Evolutionary conservation across 805 yeast genomes (phyloP).

Genomic region (Saccharomycopsis lassenensis): DNA sequence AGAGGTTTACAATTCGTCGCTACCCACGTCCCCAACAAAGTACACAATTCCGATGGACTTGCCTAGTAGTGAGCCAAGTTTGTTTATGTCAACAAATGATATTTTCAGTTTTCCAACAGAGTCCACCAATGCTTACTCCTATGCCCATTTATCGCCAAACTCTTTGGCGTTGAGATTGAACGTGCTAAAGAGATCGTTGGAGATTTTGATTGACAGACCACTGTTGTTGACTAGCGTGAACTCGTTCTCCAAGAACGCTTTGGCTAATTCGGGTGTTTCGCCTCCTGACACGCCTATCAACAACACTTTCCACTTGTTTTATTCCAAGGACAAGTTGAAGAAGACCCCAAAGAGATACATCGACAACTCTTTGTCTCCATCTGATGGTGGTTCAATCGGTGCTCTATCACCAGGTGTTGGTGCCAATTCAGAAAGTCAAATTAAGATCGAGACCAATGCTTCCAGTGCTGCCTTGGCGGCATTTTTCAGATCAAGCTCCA

Average conservation of each 20-base stretch:
- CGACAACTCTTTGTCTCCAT: neutral
- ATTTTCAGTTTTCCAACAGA: conserved; percentile 60
- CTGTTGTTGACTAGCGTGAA: conserved; percentile 25
- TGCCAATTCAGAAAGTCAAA: conserved; percentile 13
- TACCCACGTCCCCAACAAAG: too few species aligned
- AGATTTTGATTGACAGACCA: conserved; percentile 60
- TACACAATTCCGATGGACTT: too few species aligned
- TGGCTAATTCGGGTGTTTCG: conserved; percentile 4
- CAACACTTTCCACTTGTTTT: conserved; percentile 6
- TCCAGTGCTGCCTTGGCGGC: conserved; percentile 32
- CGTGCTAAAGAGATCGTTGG: conserved; percentile 65
- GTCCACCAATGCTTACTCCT: conserved; percentile 77
- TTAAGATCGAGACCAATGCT: conserved; percentile 28
- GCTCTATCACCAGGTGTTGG: neutral
- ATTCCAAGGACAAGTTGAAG: conserved; percentile 10
- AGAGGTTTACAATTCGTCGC: too few species aligned
- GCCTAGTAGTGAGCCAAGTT: too few species aligned
- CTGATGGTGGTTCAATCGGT: too few species aligned
- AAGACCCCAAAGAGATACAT: neutral
- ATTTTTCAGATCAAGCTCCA: conserved; percentile 19
- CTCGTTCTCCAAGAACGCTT: conserved; percentile 10
- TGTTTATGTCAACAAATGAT: conserved; percentile 1
- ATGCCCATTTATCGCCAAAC: conserved; percentile 72
- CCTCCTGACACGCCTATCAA: conserved; percentile 15
- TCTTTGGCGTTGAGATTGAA: conserved; percentile 66